These are phyloP conservation scores for Kregervanrija fluxuum DNA, from an alignment of 805 yeast genomes.

Conservation along the genomic window DNA sequence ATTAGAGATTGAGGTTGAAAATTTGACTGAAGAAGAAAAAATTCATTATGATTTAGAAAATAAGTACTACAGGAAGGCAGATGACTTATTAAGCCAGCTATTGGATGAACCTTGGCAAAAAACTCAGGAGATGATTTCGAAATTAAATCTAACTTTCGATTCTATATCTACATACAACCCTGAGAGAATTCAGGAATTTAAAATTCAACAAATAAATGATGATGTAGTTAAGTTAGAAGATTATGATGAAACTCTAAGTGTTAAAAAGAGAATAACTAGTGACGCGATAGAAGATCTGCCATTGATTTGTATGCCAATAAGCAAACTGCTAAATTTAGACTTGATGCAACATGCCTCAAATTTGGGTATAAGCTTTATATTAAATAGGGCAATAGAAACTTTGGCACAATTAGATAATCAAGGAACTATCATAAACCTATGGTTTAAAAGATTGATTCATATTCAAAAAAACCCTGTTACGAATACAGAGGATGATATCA, in stretches of 20 bases:
- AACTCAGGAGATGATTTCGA: slow-evolving; percentile 24
- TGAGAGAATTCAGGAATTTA: background rate
- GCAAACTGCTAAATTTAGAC: slow-evolving; percentile 1
- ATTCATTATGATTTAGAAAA: slow-evolving; percentile 41
- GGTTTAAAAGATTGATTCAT: slow-evolving; percentile 38
- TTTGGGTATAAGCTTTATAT: slow-evolving; percentile 17
- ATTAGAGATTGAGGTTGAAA: slow-evolving; percentile 18
- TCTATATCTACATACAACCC: slow-evolving; percentile 5
- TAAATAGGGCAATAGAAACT: slow-evolving; percentile 20
- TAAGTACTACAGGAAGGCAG: slow-evolving; percentile 53
- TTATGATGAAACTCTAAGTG: background rate
- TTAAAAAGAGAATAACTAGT: background rate
- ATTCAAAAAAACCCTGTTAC: slow-evolving; percentile 43
- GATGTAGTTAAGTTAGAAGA: background rate
- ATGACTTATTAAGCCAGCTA: slow-evolving; percentile 45
- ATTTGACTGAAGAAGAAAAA: slow-evolving; percentile 17
- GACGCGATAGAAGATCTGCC: slow-evolving; percentile 1
- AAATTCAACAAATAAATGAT: background rate
- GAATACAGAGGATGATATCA: slow-evolving; percentile 20
- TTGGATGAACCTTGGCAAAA: slow-evolving; percentile 36
- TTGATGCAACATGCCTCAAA: slow-evolving; percentile 6
- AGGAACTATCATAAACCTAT: slow-evolving; percentile 40
- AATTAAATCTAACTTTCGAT: slow-evolving; percentile 16
- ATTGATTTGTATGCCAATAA: slow-evolving; percentile 5
- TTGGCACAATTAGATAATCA: slow-evolving; percentile 42